Conservation (phyloP, 331 rosid genomes). For the Quercus tomentella region DNA sequence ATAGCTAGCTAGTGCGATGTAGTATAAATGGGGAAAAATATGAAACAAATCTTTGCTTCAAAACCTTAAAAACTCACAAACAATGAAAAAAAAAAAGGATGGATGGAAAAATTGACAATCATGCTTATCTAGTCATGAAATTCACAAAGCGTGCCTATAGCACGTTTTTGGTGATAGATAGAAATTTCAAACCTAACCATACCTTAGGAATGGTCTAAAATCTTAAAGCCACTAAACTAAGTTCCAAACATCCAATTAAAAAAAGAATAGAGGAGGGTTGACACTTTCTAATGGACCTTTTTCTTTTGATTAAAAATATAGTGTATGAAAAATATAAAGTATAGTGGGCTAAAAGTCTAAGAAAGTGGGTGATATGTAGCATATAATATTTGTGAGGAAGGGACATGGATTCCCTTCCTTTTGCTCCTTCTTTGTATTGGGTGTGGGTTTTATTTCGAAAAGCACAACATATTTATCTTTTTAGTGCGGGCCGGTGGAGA, state of each 20-base stretch:
- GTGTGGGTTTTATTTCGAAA: conserved; percentile 24
- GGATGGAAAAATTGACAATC: background rate
- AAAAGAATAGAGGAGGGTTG: conserved; percentile 9
- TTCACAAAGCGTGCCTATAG: conserved; percentile 21
- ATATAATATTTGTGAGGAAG: conserved; percentile 10
- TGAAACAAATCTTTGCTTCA: background rate
- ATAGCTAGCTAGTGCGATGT: background rate
- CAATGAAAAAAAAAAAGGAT: background rate
- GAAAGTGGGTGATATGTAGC: conserved; percentile 48
- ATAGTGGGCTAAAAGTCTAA: conserved; percentile 44
- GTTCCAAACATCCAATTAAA: conserved; percentile 7
- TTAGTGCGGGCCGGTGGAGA: conserved; percentile 52
- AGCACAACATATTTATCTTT: conserved; percentile 18
- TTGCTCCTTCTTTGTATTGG: conserved; percentile 34
- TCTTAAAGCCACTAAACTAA: conserved; percentile 20
- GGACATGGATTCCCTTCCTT: conserved; percentile 42
- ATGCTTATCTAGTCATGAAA: background rate
- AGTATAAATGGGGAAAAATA: conserved; percentile 3
- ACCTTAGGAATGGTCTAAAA: conserved; percentile 25
- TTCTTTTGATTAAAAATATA: conserved; percentile 6
- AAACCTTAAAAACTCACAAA: background rate
- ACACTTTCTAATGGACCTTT: conserved; percentile 32
- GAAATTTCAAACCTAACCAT: background rate
- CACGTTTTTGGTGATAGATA: conserved; percentile 57
- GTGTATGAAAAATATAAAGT: conserved; percentile 23